Conservation (phyloP, 225 moss, liverwort and hornwort species). For the Sphagnum tenellum region DNA sequence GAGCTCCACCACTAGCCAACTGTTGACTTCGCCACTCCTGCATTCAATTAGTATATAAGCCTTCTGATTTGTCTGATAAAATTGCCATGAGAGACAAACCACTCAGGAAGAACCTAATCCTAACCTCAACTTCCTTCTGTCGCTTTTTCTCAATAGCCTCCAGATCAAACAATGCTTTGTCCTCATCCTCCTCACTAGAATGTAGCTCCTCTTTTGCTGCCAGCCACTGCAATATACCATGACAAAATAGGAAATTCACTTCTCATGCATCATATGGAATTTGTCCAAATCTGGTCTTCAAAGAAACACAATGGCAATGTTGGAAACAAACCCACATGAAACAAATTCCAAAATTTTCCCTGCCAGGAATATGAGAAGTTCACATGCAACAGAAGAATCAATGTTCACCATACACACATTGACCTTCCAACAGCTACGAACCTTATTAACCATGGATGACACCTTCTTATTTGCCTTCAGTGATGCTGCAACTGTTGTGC, state of each 20-base stretch:
- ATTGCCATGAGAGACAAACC: no score
- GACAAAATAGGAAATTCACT: neutral
- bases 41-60: neutral
- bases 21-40: slow-evolving; percentile 58
- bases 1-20: slow-evolving; percentile 61
- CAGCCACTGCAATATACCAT: slow-evolving; percentile 27
- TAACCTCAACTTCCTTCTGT: slow-evolving; percentile 50
- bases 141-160: slow-evolving; percentile 64
- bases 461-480: slow-evolving; percentile 59
- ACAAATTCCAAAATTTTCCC: no score
- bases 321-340: no score
- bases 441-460: slow-evolving; percentile 61
- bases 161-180: slow-evolving; percentile 39
- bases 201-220: slow-evolving; percentile 65
- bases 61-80: no score
- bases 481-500: slow-evolving; percentile 39
- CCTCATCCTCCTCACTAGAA: slow-evolving; percentile 55
- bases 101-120: no score
- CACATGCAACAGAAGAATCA: no score
- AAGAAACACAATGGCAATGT: no score
- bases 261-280: no score
- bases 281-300: no score
- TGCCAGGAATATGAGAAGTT: no score
- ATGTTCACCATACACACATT: no score
- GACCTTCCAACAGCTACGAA: neutral